Conservation (phyloP, 805 yeast species). For the Metschnikowia lachancei region DNA sequence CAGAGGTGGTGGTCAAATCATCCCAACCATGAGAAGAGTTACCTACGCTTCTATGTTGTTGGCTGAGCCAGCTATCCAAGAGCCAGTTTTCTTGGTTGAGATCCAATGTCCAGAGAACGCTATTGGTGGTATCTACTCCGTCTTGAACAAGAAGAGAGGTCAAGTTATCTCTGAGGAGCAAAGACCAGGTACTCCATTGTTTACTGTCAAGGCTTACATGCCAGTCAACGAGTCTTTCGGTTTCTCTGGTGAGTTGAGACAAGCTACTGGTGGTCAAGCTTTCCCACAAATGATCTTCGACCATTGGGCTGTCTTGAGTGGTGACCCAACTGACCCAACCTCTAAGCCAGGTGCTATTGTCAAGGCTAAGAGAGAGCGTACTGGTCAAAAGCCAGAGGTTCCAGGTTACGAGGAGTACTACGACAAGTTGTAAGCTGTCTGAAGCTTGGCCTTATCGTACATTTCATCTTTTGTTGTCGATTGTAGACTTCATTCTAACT, state of each 20-base stretch:
- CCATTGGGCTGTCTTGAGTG: slow-evolving; percentile 90
- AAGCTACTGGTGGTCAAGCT: slow-evolving; percentile 99
- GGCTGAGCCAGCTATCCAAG: slow-evolving; percentile 99
- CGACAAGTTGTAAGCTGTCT: slow-evolving; percentile 67
- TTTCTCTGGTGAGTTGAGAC: slow-evolving; percentile 99
- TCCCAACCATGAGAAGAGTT: slow-evolving; percentile 99
- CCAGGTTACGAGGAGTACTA: slow-evolving; percentile 99
- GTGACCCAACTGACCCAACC: slow-evolving; percentile 88
- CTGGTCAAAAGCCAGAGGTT: slow-evolving; percentile 94
- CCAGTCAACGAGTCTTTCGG: slow-evolving; percentile 99
- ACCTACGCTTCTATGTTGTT: slow-evolving; percentile 97
- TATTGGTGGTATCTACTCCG: slow-evolving; percentile 99
- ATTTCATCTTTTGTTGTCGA: slow-evolving; percentile 16
- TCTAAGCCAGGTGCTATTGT: slow-evolving; percentile 62
- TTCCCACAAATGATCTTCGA: slow-evolving; percentile 99
- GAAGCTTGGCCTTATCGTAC: slow-evolving; percentile 12
- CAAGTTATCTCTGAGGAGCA: slow-evolving; percentile 99
- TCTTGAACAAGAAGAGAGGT: slow-evolving; percentile 99
- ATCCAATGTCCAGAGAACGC: slow-evolving; percentile 99
- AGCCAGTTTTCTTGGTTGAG: slow-evolving; percentile 98
- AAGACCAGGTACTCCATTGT: slow-evolving; percentile 99
- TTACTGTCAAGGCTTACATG: slow-evolving; percentile 99
- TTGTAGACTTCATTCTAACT: slow-evolving; percentile 12
- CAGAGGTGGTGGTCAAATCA: slow-evolving; percentile 99
- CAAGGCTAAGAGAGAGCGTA: slow-evolving; percentile 77